Conservation (phyloP, 129 eudicot genomes). For the Helichrysum umbraculigerum region DNA sequence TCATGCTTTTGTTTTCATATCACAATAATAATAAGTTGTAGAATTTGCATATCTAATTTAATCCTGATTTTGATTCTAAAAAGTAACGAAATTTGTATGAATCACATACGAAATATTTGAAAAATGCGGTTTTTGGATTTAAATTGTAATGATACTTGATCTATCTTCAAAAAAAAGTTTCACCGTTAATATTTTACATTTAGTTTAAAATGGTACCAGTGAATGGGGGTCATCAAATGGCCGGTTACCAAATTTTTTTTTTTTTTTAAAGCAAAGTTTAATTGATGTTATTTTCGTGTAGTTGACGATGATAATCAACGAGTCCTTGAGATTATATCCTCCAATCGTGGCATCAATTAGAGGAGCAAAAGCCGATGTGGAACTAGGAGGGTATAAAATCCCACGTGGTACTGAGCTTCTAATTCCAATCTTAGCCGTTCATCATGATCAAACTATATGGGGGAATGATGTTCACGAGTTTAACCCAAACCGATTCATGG, state of each 20-base stretch:
- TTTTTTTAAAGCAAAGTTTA: not conserved
- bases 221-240: no score
- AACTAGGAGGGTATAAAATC: constrained; percentile 64
- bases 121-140: not conserved
- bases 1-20: not conserved
- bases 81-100: not conserved
- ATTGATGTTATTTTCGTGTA: constrained; percentile 31
- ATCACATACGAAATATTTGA: not conserved
- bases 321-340: constrained; percentile 73
- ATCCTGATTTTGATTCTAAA: no score
- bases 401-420: constrained; percentile 78
- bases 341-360: constrained; percentile 77
- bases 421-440: constrained; percentile 77
- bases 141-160: no score
- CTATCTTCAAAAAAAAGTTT: no score
- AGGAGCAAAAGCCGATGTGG: constrained; percentile 64
- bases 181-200: no score
- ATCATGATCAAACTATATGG: constrained; percentile 84
- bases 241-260: no score
- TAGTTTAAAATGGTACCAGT: no score
- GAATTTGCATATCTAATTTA: no score
- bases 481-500: constrained; percentile 67
- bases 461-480: constrained; percentile 79
- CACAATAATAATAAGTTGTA: no score
- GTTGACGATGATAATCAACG: constrained; percentile 81